These are phyloP conservation scores for Xerocomus cyaneibrunnescens DNA, from an alignment of 1,284 basidiomycete genomes.

Conservation along the genomic window DNA sequence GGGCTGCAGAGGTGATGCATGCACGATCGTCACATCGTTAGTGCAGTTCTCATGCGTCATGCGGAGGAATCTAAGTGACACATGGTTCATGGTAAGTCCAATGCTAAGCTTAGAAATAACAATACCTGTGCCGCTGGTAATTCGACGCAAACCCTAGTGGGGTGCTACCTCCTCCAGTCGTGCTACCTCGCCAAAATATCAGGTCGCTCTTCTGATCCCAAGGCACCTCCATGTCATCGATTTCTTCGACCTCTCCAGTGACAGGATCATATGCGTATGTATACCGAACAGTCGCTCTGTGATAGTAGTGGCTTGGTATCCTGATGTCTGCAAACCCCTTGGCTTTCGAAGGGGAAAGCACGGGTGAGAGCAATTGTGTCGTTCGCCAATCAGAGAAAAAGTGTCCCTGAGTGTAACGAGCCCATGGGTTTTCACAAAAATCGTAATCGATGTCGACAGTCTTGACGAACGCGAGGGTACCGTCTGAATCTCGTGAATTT, in stretches of 20 bases:
- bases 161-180: slow-evolving; percentile 87
- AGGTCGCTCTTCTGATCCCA: slow-evolving; percentile 76
- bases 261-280: slow-evolving; percentile 89
- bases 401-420: slow-evolving; percentile 84
- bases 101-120: slow-evolving; percentile 15
- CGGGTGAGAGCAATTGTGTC: slow-evolving; percentile 80
- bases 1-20: slow-evolving; percentile 67
- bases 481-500: slow-evolving; percentile 32
- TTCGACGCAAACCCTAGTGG: slow-evolving; percentile 80
- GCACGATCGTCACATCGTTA: slow-evolving; percentile 68
- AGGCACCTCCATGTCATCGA: slow-evolving; percentile 80
- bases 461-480: slow-evolving; percentile 61
- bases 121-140: slow-evolving; percentile 85
- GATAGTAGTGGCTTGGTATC: slow-evolving; percentile 94
- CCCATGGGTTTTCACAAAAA: slow-evolving; percentile 80
- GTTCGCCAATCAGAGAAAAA: slow-evolving; percentile 96
- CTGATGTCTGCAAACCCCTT: slow-evolving; percentile 85
- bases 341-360: slow-evolving; percentile 87
- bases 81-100: neutral
- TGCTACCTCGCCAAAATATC: slow-evolving; percentile 87
- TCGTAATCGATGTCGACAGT: slow-evolving; percentile 64
- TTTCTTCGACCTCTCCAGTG: slow-evolving; percentile 64
- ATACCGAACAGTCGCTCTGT: slow-evolving; percentile 76
- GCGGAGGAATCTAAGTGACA: slow-evolving; percentile 61
- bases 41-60: slow-evolving; percentile 67